Evolutionary conservation across 176 grass and related monocot species (phyloP), one percentile per base, ranked within the genome.

Genomic region (Elymus sibiricus): DNA sequence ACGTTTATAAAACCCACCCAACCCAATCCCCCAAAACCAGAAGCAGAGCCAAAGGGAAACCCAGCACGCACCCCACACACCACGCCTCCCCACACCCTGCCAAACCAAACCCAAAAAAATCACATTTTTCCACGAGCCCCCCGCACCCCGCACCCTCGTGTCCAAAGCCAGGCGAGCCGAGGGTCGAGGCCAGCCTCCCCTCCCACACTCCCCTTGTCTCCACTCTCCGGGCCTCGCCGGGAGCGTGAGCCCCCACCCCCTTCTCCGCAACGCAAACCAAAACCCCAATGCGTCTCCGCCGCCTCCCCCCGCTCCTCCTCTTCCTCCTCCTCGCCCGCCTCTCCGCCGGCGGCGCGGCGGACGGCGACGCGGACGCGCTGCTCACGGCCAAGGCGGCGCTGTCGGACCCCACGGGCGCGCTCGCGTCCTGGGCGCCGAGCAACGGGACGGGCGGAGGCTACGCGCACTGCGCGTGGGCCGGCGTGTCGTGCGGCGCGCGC

Each of bases 331-430:
- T 81, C 70, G 25, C 32, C 0, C 51, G 34, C 70, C 62, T 11
- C 77, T 61, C 74, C 9, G 71, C 16, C 73, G 76, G 17, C 69
- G 63, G 13, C 88, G 83, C 53, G 71, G 51, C n/a, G 15, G 87
- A 51, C 68, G 80, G 42, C 43, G 83, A 39, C 42, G 32, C 82
- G 43, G 84, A 85, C 28, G 90, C 96, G 43, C 87, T 98, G 82
- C 90, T 95, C 1, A 88, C 86, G 9, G 84, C 82, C 34, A 95
- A 95, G 87, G 89, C 92, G 31, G 87, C 69, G 46, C 58, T 98
- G 6, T 76, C 90, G n/a, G 92, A 95, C 74, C 93, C 96, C 4
- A 85, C 91, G 46, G 77, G 77, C 67, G 86, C 88, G 14, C 88
- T 98, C 51, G 70, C 86, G 29, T 88, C 87, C 16, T 98, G 96